These are phyloP conservation scores for Penicillium egyptiacum DNA, from an alignment of 495 filamentous ascomycete species.

Conservation along the genomic window DNA sequence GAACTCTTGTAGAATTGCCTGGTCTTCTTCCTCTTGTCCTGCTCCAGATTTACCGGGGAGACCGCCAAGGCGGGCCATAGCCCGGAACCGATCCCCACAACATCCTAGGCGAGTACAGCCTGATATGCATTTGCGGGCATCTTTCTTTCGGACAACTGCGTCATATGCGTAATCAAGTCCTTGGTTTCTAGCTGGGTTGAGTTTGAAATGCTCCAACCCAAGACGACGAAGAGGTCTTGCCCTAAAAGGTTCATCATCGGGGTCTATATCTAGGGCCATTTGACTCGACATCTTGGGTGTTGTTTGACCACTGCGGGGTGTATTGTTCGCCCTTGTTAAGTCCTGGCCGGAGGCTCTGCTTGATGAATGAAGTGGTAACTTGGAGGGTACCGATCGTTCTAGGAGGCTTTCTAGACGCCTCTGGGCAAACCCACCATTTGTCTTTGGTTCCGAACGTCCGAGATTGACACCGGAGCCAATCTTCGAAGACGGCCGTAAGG, in stretches of 20 bases:
- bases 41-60: conserved; percentile 20
- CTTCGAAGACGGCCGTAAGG: not conserved
- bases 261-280: conserved; percentile 16
- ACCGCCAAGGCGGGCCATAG: conserved; percentile 54
- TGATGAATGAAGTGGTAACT: conserved; percentile 20
- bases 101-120: conserved; percentile 76
- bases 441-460: not conserved
- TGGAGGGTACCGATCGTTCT: conserved; percentile 34
- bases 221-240: conserved; percentile 53
- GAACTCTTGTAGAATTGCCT: conserved; percentile 61
- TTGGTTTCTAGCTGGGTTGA: conserved; percentile 73
- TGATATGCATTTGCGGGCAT: conserved; percentile 71
- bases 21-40: conserved; percentile 46
- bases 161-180: conserved; percentile 72
- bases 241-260: conserved; percentile 50
- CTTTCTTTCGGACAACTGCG: conserved; percentile 70
- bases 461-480: not conserved
- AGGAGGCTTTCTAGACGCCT: conserved; percentile 40
- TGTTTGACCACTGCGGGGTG: not conserved
- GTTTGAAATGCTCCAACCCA: conserved; percentile 70
- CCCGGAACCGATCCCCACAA: conserved; percentile 72
- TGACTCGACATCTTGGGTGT: not conserved
- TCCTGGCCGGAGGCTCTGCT: not conserved
- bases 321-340: not conserved
- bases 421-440: conserved; percentile 5